Evolutionary conservation across 371 early-diverging fungal species (phyloP).

Genomic region (Zopfochytrium polystomum): DNA sequence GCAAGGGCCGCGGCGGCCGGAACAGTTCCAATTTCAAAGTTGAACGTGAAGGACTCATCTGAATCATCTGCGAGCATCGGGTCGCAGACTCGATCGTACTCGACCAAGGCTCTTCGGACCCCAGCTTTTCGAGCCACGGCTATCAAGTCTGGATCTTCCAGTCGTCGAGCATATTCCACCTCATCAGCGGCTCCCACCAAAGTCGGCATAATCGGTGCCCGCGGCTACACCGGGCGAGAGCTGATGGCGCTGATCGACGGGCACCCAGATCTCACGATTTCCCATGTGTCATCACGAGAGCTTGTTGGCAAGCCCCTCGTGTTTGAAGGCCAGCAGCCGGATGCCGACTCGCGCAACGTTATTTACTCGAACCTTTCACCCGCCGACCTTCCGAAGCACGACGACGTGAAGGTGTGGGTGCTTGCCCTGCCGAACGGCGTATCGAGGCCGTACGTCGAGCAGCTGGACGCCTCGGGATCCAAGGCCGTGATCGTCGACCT

Average conservation of each 20-base stretch:
- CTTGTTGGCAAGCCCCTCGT: constrained; percentile 79
- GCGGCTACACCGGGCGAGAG: constrained; percentile 94
- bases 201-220: constrained; percentile 93
- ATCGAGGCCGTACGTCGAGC: constrained; percentile 87
- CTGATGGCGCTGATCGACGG: constrained; percentile 81
- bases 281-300: constrained; percentile 90
- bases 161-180: constrained; percentile 41
- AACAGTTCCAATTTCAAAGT: neutral
- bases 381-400: constrained; percentile 52
- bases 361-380: constrained; percentile 78
- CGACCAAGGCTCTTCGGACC: no score
- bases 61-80: no score
- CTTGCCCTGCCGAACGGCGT: constrained; percentile 93
- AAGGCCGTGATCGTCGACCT: constrained; percentile 76
- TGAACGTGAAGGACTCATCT: no score
- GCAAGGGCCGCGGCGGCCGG: neutral
- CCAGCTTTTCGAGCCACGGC: no score
- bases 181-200: constrained; percentile 20
- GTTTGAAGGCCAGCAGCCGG: no score
- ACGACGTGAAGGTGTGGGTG: constrained; percentile 88
- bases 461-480: constrained; percentile 56
- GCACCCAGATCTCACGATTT: constrained; percentile 81
- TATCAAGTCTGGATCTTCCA: neutral
- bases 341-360: constrained; percentile 67
- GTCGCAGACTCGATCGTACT: constrained; percentile 12